Evolutionary conservation across 371 early-diverging fungal genomes (phyloP), one percentile per base, ranked within the genome.

Genomic region (Mucor irregularis): DNA sequence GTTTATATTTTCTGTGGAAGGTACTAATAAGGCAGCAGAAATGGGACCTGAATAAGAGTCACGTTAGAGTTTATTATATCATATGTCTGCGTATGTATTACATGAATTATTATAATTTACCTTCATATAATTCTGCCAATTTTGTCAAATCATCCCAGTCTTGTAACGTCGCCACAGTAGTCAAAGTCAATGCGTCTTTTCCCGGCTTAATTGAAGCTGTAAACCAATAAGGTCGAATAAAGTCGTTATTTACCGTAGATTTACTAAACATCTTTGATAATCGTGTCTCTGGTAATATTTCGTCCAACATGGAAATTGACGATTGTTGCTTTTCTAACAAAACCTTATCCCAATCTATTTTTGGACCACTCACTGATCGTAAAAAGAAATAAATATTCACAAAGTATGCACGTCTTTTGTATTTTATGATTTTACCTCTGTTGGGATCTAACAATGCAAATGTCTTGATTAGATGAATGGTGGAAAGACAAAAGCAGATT

Each of bases 11-110:
- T 46, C 48, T 37, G 53, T 63, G 26, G 52, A 61, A 24, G 66
- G 62, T 8, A 81, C 61, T 25, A 80, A 74, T 19, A 84, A 43
- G 4, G 78, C 68, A 2, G 77, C 84, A 1, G 82, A 82, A 26
- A 84, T 81, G 2, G 84, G 77, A 5, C 84, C 83, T 79, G 19
- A 14, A 22, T 14, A 11, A 26, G 38, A 35, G 14, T 49, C 19
- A 17, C 14, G 16, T 2, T 31, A 10, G 4, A 13, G 14, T 35
- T 9, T 6, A 10, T 35, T 9, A 35, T 35, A 35, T 5, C 26
- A 45, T 16, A 37, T 21, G 2, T 37, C n/a, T 28, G 14, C 5
- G 22, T 28, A 24, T 37, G 29, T n/a, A n/a, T n/a, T n/a, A n/a
- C n/a, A n/a, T 17, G 16, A 17, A 28, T 25, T 14, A n/a, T 9